Conservation (phyloP, 1,284 basidiomycete genomes). For the Cutaneotrichosporon arboriforme region DNA sequence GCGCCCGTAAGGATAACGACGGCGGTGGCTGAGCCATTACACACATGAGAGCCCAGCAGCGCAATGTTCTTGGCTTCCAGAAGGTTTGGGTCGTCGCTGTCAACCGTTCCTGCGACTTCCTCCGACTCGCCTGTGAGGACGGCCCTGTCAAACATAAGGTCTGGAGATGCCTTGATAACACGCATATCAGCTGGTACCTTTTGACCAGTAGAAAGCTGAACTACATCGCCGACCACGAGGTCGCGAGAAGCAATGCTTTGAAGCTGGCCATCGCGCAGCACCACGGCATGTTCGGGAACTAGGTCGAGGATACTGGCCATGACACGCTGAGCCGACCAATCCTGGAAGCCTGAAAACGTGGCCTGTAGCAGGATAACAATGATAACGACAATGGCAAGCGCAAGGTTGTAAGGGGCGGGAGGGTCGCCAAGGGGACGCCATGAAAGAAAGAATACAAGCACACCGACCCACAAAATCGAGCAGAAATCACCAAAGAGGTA, state of each 20-base stretch:
- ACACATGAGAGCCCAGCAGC: conserved; percentile 60
- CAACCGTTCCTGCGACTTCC: conserved; percentile 54
- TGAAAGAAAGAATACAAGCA: conserved; percentile 51
- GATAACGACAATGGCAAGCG: conserved; percentile 50
- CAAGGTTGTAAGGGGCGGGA: conserved; percentile 50
- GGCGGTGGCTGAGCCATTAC: conserved; percentile 55
- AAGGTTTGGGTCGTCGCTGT: conserved; percentile 55
- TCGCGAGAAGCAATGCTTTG: conserved; percentile 36
- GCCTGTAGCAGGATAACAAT: conserved; percentile 51
- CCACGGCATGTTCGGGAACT: conserved; percentile 48
- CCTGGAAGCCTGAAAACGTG: conserved; percentile 39
- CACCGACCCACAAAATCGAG: conserved; percentile 55
- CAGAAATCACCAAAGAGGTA: conserved; percentile 56
- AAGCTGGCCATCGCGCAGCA: conserved; percentile 44
- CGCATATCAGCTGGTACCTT: conserved; percentile 54
- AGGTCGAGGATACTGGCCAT: conserved; percentile 51
- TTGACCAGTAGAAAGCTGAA: conserved; percentile 44
- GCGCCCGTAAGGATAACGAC: conserved; percentile 59
- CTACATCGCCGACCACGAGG: conserved; percentile 47
- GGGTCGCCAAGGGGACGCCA: conserved; percentile 52
- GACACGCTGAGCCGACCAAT: conserved; percentile 47
- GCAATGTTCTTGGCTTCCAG: conserved; percentile 61
- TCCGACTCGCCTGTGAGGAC: conserved; percentile 61
- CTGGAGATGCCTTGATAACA: conserved; percentile 52
- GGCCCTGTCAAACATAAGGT: conserved; percentile 59